Conservation (phyloP, 108 stramenopile species). For the Ochromonas danica region DNA sequence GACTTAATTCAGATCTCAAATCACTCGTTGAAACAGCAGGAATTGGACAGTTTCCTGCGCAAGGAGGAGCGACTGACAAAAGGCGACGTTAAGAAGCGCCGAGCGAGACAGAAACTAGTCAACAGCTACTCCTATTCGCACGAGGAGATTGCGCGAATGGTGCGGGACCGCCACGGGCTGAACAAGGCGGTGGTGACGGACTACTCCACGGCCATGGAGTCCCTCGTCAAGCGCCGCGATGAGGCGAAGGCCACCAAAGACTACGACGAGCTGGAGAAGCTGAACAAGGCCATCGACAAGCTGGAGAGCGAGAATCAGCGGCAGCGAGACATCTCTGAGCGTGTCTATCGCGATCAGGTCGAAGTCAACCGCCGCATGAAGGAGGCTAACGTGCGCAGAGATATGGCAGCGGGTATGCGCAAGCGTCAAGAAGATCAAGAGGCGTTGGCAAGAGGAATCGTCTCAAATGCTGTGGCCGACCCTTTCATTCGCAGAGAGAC, state of each 20-base stretch:
- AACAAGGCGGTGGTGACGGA: neutral
- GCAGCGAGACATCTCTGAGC: neutral
- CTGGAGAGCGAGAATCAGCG: neutral
- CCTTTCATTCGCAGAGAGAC: conserved; percentile 10
- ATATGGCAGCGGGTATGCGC: conserved; percentile 5
- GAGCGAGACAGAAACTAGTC: too few species aligned
- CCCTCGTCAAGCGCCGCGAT: neutral
- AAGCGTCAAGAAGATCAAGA: conserved; percentile 18
- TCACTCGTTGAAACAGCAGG: neutral
- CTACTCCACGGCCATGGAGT: neutral
- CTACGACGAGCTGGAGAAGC: neutral
- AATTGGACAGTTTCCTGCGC: neutral
- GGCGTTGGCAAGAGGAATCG: neutral
- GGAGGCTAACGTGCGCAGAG: neutral
- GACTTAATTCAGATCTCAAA: conserved; percentile 6
- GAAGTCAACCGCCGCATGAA: neutral
- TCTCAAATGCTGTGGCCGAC: neutral
- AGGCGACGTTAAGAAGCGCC: too few species aligned
- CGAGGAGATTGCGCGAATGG: neutral
- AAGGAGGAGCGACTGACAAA: too few species aligned
- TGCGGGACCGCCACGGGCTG: neutral
- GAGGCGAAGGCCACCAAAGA: neutral
- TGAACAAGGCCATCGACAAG: neutral
- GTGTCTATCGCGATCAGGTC: neutral
- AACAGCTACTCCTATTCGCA: too few species aligned